phyloP scores from a whole-genome alignment of 2,329 filamentous ascomycete genomes.

The Helotiales sp. region DNA sequence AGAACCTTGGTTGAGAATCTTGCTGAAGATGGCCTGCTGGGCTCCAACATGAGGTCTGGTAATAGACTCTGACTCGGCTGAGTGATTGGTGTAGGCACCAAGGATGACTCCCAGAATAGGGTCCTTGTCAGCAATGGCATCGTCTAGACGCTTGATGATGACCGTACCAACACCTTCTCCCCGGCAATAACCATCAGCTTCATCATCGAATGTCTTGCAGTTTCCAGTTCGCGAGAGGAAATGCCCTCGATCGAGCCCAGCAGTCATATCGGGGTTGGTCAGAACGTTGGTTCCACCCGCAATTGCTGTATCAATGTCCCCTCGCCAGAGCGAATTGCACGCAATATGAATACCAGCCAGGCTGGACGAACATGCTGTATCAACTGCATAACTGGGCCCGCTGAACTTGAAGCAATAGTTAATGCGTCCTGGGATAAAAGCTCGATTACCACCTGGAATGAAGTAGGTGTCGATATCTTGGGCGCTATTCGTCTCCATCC shows the following conservation, averaged over 20 bases:
- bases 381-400: slow-evolving; percentile 43
- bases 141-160: slow-evolving; percentile 53
- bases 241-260: slow-evolving; percentile 27
- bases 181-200: slow-evolving; percentile 58
- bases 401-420: slow-evolving; percentile 48
- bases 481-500: slow-evolving; percentile 29
- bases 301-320: slow-evolving; percentile 31
- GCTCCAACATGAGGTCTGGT: slow-evolving; percentile 80
- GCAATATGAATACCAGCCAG: slow-evolving; percentile 41
- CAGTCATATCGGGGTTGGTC: slow-evolving; percentile 37
- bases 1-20: slow-evolving; percentile 72
- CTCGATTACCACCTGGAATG: slow-evolving; percentile 32
- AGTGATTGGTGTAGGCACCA: slow-evolving; percentile 79
- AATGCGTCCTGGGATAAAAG: slow-evolving; percentile 41
- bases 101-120: slow-evolving; percentile 60
- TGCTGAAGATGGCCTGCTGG: slow-evolving; percentile 70
- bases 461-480: slow-evolving; percentile 33
- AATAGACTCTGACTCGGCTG: slow-evolving; percentile 78
- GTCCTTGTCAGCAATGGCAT: slow-evolving; percentile 56
- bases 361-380: slow-evolving; percentile 47
- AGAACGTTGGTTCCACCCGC: slow-evolving; percentile 35
- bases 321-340: slow-evolving; percentile 30
- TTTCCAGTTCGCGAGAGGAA: slow-evolving; percentile 49
- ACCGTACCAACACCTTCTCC: slow-evolving; percentile 54
- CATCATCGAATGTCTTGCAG: slow-evolving; percentile 54